Evolutionary conservation across 1,139 yeast genomes (phyloP).

Genomic region (Candida buenavistaensis): DNA sequence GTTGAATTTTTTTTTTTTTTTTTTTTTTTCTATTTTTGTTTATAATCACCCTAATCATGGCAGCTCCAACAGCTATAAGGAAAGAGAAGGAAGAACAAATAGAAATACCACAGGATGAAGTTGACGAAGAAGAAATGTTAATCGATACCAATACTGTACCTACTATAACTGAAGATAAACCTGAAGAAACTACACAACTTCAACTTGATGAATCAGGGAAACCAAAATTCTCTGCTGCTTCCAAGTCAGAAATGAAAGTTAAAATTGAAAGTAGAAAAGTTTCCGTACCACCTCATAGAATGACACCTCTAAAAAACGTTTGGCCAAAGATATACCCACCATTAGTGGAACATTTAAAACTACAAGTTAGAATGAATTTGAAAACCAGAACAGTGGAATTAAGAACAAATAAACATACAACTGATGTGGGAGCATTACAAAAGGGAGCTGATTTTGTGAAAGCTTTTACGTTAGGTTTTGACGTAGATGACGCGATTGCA

Average conservation of each 20-base stretch:
- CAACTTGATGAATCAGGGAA: conserved; percentile 86
- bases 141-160: conserved; percentile 60
- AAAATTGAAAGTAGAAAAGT: conserved; percentile 86
- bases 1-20: conserved; percentile 1
- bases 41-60: conserved; percentile 41
- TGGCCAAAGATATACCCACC: conserved; percentile 98
- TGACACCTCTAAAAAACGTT: conserved; percentile 83
- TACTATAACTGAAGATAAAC: conserved; percentile 11
- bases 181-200: conserved; percentile 48
- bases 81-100: conserved; percentile 13
- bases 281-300: conserved; percentile 94
- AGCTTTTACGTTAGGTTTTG: conserved; percentile 95
- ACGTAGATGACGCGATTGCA: conserved; percentile 95
- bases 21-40: conserved; percentile 1
- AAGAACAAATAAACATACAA: conserved; percentile 75
- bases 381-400: conserved; percentile 83
- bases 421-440: conserved; percentile 92
- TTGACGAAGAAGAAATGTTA: conserved; percentile 62
- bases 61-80: conserved; percentile 71
- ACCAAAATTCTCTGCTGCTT: conserved; percentile 81
- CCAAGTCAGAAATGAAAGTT: conserved; percentile 64
- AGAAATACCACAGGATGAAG: conserved; percentile 9
- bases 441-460: conserved; percentile 96
- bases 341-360: conserved; percentile 86
- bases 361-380: conserved; percentile 94